These are phyloP conservation scores for Hericium rajendrae DNA, from an alignment of 768 basidiomycete species.

Conservation along the genomic window DNA sequence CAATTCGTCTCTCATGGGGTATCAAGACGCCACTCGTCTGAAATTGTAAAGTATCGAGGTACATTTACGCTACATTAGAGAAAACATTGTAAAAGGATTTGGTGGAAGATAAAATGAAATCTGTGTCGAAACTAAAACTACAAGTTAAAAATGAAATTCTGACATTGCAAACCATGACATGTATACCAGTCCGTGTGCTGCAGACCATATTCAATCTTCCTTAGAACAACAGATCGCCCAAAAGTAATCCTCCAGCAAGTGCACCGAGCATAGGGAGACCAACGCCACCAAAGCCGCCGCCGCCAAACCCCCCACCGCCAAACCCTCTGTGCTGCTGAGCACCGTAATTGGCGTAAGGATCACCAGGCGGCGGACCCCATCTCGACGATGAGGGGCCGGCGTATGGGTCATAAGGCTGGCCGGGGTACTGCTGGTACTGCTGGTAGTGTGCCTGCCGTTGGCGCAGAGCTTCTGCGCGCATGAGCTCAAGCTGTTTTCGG, in stretches of 20 bases:
- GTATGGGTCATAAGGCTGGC: not conserved
- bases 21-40: no score
- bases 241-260: slow-evolving; percentile 26
- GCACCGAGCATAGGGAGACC: slow-evolving; percentile 26
- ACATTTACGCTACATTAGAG: not conserved
- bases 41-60: no score
- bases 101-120: no score
- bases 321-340: not conserved
- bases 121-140: no score
- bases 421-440: not conserved
- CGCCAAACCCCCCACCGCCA: slow-evolving; percentile 15
- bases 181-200: not conserved
- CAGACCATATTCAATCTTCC: not conserved
- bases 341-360: slow-evolving; percentile 5
- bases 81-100: not conserved
- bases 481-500: not conserved
- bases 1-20: no score
- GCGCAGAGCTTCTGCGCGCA: not conserved
- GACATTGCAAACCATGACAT: not conserved
- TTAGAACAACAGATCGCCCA: slow-evolving; percentile 19
- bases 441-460: slow-evolving; percentile 7
- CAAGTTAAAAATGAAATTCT: no score
- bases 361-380: slow-evolving; percentile 20
- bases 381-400: not conserved
- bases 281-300: slow-evolving; percentile 16